Base-by-base conservation (phyloP, 2,329 filamentous ascomycete genomes). In the Beauveria sp. region DNA sequence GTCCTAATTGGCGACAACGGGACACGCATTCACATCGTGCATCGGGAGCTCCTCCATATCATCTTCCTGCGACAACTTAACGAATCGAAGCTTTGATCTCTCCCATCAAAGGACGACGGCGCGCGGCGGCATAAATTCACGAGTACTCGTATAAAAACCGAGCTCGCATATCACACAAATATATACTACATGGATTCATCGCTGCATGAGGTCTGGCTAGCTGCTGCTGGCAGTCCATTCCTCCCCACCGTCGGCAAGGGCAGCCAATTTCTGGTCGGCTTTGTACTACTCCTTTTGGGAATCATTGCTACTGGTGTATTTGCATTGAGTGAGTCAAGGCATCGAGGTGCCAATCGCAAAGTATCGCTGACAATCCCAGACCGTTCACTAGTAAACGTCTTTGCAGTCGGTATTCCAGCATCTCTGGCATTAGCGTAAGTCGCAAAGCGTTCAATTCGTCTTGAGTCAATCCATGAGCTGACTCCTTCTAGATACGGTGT, bases 121-220 rank as follows among this genome's bases (percentile, higher is more conserved):
- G 40, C 47, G 41, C 57, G 41, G 28, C 48, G 40, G 26, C 9
- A 47, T n/a, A 18, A 14, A 3, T 16, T 20, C 18, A 43, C 50
- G 28, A 53, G 48, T 28, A n/a, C 41, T 47, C 41, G 57, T 47
- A 5, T 14, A 18, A 2, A 37, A 46, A 37, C 18, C 37, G 48
- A 53, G 50, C 26, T 59, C 57, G 48, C 10, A 44, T n/a, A 28
- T 6, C 14, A 40, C 9, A 52, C 40, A 46, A 24, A 54, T 3
- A 47, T 61, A 47, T 62, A 64, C 72, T 81, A 80, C 79, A 90
- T 90, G 87, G 87, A 89, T 84, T 84, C 86, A 71, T 91, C 90
- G 81, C 80, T 96, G 76, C 86, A 88, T 77, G 86, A 94, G 76
- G 84, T 96, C 79, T 97, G 93, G 93, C 89, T 96, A 83, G 90